Percentiles rank a stretch among this genome's conserved stretches.
phyloP scores from a whole-genome alignment of 495 filamentous ascomycete genomes.

The Daldinia decipiens region DNA sequence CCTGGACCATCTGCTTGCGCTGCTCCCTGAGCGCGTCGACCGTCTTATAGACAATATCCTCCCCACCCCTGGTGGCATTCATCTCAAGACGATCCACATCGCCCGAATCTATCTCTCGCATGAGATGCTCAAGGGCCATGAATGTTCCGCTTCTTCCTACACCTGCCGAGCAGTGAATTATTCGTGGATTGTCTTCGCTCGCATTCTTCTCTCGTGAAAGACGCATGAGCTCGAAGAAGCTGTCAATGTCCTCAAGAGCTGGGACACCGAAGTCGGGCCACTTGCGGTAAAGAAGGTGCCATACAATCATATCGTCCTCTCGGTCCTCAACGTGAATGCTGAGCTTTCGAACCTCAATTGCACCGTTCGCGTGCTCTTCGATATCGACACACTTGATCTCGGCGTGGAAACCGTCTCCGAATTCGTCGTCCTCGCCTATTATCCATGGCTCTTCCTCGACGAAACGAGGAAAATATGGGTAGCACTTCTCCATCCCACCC shows the following conservation, averaged over 20 bases:
- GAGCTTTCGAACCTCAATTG: slow-evolving; percentile 65
- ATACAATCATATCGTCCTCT: slow-evolving; percentile 69
- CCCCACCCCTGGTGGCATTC: slow-evolving; percentile 37
- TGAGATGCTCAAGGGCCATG: slow-evolving; percentile 90
- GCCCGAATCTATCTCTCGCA: slow-evolving; percentile 82
- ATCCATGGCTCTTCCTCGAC: slow-evolving; percentile 61
- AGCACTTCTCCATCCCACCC: slow-evolving; percentile 85
- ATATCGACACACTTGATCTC: slow-evolving; percentile 62
- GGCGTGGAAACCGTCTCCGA: slow-evolving; percentile 69
- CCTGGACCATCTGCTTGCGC: slow-evolving; percentile 96
- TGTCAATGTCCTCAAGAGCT: slow-evolving; percentile 77
- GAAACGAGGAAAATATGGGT: slow-evolving; percentile 82
- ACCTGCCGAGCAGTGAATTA: slow-evolving; percentile 94
- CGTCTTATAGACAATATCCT: slow-evolving; percentile 69
- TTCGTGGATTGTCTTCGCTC: slow-evolving; percentile 74
- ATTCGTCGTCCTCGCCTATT: slow-evolving; percentile 69
- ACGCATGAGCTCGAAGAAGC: slow-evolving; percentile 80
- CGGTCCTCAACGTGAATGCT: slow-evolving; percentile 55
- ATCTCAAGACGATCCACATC: slow-evolving; percentile 62
- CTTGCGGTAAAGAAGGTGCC: slow-evolving; percentile 88
- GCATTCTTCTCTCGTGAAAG: slow-evolving; percentile 77
- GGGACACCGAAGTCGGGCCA: slow-evolving; percentile 97
- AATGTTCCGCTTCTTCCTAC: slow-evolving; percentile 96
- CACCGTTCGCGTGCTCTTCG: slow-evolving; percentile 59
- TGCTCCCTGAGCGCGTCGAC: slow-evolving; percentile 89